Conservation (phyloP, 108 stramenopile species). For the Cyclotella distinguenda region DNA sequence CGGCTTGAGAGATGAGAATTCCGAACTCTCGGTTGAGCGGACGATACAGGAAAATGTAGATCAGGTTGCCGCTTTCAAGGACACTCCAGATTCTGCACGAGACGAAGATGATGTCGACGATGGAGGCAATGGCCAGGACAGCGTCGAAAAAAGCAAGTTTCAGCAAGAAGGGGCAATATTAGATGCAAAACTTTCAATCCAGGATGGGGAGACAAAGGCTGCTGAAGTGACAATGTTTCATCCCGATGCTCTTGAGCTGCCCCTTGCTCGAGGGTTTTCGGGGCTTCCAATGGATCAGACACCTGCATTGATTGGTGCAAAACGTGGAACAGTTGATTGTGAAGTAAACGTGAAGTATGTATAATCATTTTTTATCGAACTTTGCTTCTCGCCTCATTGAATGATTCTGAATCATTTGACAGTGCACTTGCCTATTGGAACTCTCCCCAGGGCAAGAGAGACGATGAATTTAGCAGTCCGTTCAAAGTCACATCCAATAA, state of each 20-base stretch:
- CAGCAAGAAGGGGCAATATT: not conserved
- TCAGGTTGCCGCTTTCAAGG: too few species aligned
- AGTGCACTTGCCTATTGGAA: conserved; percentile 83
- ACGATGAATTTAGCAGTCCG: conserved; percentile 64
- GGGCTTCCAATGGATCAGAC: conserved; percentile 76
- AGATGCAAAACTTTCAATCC: not conserved
- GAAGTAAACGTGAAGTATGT: conserved; percentile 44
- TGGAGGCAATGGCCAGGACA: too few species aligned
- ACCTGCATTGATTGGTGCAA: conserved; percentile 75
- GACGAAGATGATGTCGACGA: too few species aligned
- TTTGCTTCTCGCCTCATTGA: not conserved
- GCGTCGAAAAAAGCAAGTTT: too few species aligned
- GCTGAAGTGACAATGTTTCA: not conserved
- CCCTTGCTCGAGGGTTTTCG: conserved; percentile 64
- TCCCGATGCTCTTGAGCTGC: conserved; percentile 8
- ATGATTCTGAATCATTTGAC: not conserved
- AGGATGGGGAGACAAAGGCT: not conserved
- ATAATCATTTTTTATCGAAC: not conserved
- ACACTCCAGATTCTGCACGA: too few species aligned
- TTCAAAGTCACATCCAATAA: conserved; percentile 36
- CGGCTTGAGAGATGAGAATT: too few species aligned
- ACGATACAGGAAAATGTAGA: too few species aligned
- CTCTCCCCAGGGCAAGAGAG: conserved; percentile 66
- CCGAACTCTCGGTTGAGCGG: too few species aligned
- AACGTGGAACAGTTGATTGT: conserved; percentile 64